phyloP scores from a whole-genome alignment of 169 alveolate species.

The Eimeria maxima region DNA sequence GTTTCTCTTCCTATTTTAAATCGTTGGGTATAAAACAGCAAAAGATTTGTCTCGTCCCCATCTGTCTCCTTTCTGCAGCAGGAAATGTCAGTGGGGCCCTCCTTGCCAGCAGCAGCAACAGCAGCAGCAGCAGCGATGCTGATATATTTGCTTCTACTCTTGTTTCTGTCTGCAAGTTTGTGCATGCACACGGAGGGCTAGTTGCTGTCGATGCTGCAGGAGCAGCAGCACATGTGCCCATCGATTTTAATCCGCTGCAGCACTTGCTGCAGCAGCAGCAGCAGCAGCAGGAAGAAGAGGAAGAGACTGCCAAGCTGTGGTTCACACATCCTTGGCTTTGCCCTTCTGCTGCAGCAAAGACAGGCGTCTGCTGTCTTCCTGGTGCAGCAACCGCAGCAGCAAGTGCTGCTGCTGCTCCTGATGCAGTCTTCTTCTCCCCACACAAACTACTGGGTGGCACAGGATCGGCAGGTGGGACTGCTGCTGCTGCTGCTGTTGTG shows the following conservation, averaged over 20 bases:
- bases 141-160: slow-evolving; percentile 9
- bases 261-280: too few species aligned
- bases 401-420: slow-evolving; percentile 85
- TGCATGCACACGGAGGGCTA: slow-evolving; percentile 53
- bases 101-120: slow-evolving; percentile 1
- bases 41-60: slow-evolving; percentile 15
- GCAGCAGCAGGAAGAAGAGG: too few species aligned
- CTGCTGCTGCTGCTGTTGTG: slow-evolving; percentile 90
- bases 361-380: neutral
- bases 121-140: slow-evolving; percentile 11
- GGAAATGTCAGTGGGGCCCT: slow-evolving; percentile 33
- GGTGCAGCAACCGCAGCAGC: neutral
- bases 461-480: too few species aligned
- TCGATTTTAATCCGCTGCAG: too few species aligned
- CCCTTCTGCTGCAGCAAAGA: slow-evolving; percentile 1
- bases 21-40: neutral
- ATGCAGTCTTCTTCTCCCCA: slow-evolving; percentile 95
- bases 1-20: neutral
- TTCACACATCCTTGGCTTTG: neutral
- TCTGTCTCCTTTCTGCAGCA: slow-evolving; percentile 43
- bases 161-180: slow-evolving; percentile 27
- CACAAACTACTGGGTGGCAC: slow-evolving; percentile 96
- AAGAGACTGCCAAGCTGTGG: neutral
- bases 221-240: too few species aligned
- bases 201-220: slow-evolving; percentile 80